Base-by-base conservation (phyloP, 2,329 filamentous ascomycete species). In the Calonectria hongkongensis region DNA sequence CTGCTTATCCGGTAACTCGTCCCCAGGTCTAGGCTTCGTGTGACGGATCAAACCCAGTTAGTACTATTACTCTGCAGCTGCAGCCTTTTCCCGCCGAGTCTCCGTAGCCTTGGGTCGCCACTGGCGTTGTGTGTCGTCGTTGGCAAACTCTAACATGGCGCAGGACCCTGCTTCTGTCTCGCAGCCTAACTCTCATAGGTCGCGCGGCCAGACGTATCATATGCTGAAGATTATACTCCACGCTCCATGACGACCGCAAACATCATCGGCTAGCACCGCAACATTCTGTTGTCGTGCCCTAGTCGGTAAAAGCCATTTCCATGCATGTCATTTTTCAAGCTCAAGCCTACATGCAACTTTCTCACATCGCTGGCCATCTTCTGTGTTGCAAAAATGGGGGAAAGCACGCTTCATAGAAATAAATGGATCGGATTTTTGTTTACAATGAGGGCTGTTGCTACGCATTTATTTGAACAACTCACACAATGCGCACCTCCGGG, bases 401-500 rank as follows among this genome's bases (percentile, higher is more conserved):
- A 13, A 60, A 13, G 25, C 33, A 41, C 10, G 36, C 8, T 41
- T 36, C 6, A n/a, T 41, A 25, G 18, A 25, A 25, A 27, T 54
- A 5, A n/a, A 18, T 60, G 15, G n/a, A 21, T 21, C n/a, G 6
- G 54, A 41, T 25, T 41, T 21, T 25, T 33, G 16, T 39, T 21
- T 18, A 27, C 21, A 9, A 27, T 25, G 18, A 39, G 36, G 54
- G 33, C 33, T 41, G 54, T 15, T 41, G 54, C 7, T 60, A 25
- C n/a, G 48, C 27, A 48, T 30, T 21, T 33, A 54, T 18, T 54
- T 62, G 33, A 47, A 63, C 56, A 63, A 41, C 60, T 51, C 68
- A 70, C 39, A 18, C 60, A 66, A 66, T 58, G 50, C 33, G 51
- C 68, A 65, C 36, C 47, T 64, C 36, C 47, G 43, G n/a, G 65